phyloP scores from a whole-genome alignment of 2,329 filamentous ascomycete genomes.

The Stachybotrys chlorohalonatus region DNA sequence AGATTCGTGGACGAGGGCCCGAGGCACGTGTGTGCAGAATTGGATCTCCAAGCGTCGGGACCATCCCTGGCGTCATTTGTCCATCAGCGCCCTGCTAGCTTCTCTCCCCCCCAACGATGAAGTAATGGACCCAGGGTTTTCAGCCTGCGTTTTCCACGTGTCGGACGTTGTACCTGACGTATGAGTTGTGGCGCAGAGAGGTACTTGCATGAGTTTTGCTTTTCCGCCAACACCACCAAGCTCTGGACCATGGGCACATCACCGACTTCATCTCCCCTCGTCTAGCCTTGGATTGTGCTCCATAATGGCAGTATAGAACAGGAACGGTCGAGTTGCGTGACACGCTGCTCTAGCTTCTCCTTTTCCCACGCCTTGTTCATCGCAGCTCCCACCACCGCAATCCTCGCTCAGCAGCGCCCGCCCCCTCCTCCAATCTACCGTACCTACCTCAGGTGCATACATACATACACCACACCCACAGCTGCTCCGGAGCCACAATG shows the following conservation, averaged over 20 bases:
- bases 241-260: not conserved
- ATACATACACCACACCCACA: not conserved
- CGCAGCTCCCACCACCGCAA: not conserved
- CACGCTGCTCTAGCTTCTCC: not conserved
- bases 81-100: not conserved
- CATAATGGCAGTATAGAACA: not conserved
- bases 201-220: not conserved
- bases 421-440: not conserved
- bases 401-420: not conserved
- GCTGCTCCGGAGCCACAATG: conserved; percentile 45
- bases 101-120: not conserved
- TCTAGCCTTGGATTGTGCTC: not conserved
- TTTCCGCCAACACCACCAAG: not conserved
- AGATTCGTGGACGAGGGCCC: not conserved
- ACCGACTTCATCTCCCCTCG: not conserved
- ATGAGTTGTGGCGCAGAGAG: too few species aligned
- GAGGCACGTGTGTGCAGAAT: not conserved
- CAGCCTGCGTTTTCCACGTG: not conserved
- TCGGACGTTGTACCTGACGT: too few species aligned
- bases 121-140: not conserved
- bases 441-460: not conserved
- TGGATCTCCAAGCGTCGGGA: not conserved
- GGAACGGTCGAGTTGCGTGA: not conserved
- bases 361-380: not conserved
- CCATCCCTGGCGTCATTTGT: not conserved